These are phyloP conservation scores for Lasiosphaeria miniovina DNA, from an alignment of 495 filamentous ascomycete genomes.

Conservation along the genomic window DNA sequence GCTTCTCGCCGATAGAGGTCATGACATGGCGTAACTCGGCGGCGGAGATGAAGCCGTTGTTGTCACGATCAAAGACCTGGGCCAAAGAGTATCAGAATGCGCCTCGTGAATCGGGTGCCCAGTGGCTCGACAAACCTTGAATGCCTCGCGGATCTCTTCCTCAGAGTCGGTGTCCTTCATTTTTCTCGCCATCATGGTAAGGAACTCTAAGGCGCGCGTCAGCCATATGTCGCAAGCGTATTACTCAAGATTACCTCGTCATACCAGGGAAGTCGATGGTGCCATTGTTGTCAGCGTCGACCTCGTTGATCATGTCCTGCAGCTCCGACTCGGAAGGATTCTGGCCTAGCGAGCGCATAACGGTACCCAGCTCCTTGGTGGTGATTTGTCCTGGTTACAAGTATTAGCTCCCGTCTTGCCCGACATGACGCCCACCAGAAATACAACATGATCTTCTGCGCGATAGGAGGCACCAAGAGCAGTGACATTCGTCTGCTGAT, in stretches of 20 bases:
- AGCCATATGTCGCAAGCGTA: constrained; percentile 22
- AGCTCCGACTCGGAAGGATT: constrained; percentile 98
- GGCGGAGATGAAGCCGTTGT: constrained; percentile 98
- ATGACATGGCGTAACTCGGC: constrained; percentile 98
- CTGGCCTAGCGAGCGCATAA: constrained; percentile 99
- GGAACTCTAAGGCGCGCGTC: constrained; percentile 67
- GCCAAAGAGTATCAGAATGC: constrained; percentile 1
- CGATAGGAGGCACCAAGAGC: neutral
- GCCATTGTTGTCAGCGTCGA: constrained; percentile 99
- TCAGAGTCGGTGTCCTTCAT: constrained; percentile 99
- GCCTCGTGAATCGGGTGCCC: neutral
- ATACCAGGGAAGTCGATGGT: constrained; percentile 98
- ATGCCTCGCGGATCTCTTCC: constrained; percentile 93
- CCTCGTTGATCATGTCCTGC: constrained; percentile 99
- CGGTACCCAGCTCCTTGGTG: constrained; percentile 97
- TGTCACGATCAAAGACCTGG: constrained; percentile 98
- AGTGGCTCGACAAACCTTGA: constrained; percentile 38
- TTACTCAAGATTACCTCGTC: constrained; percentile 14
- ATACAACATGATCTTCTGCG: neutral
- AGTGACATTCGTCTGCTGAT: neutral
- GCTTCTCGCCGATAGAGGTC: constrained; percentile 99
- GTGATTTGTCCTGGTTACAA: constrained; percentile 84
- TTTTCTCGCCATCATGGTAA: constrained; percentile 99
- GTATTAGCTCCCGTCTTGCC: constrained; percentile 18
- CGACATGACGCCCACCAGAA: neutral